Percentiles rank a stretch among this genome's conserved stretches.
Evolutionary conservation across 2,329 filamentous ascomycete species (phyloP).

Genomic region (Neofusicoccum umdonicola): DNA sequence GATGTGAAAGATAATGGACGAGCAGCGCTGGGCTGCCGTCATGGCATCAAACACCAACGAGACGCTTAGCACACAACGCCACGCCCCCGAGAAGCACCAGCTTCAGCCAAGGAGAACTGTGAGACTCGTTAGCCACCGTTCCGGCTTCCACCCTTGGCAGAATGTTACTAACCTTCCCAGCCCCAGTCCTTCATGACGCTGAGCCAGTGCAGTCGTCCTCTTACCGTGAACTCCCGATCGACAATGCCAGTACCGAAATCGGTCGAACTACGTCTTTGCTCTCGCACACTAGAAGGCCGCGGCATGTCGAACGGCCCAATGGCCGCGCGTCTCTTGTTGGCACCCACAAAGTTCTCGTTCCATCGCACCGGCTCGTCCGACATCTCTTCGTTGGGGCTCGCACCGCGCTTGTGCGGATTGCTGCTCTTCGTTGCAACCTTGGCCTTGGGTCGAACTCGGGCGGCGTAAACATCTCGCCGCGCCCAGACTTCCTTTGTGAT

Average conservation of each 20-base stretch:
- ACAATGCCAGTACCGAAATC: conserved; percentile 39
- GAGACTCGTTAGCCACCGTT: neutral
- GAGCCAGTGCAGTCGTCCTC: conserved; percentile 65
- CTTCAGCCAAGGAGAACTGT: conserved; percentile 15
- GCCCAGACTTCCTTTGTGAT: conserved; percentile 67
- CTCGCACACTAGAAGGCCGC: conserved; percentile 24
- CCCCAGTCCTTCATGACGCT: conserved; percentile 70
- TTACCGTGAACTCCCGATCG: conserved; percentile 62
- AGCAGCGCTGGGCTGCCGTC: neutral
- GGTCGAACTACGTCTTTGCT: conserved; percentile 27
- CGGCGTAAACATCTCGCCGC: conserved; percentile 56
- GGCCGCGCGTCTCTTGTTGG: conserved; percentile 26
- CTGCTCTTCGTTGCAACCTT: conserved; percentile 16
- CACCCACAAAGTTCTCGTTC: conserved; percentile 21
- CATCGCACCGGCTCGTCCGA: conserved; percentile 25
- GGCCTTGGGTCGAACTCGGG: conserved; percentile 25
- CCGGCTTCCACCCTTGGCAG: neutral
- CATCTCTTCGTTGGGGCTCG: conserved; percentile 5
- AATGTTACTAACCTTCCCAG: conserved; percentile 63
- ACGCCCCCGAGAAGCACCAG: neutral
- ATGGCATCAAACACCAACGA: neutral
- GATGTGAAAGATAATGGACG: neutral
- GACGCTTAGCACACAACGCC: neutral
- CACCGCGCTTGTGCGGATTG: conserved; percentile 1
- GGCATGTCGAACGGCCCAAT: conserved; percentile 22